A percentile compares a stretch with the other conserved stretches of the same genome.
phyloP scores from a whole-genome alignment of 441 rosid genomes.

The Sinapis alba region DNA sequence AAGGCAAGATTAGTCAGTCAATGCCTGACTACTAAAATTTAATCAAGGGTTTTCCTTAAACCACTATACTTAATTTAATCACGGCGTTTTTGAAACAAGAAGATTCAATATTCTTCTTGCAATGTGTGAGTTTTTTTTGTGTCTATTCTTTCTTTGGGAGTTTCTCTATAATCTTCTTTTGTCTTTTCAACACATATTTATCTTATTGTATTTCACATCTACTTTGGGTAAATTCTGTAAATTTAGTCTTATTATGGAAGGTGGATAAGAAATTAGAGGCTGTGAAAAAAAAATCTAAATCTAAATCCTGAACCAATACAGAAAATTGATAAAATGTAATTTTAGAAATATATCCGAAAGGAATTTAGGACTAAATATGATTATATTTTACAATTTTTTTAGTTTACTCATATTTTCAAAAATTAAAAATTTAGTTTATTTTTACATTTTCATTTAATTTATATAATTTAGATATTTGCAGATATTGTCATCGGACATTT shows the following conservation, averaged over 20 bases:
- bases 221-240: constrained; percentile 7
- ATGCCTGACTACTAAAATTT: constrained; percentile 84
- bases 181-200: background rate
- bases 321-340: too few species aligned
- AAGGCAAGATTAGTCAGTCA: constrained; percentile 78
- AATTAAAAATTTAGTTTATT: too few species aligned
- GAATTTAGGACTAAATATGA: too few species aligned
- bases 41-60: background rate
- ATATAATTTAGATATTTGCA: too few species aligned
- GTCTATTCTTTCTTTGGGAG: constrained; percentile 2
- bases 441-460: too few species aligned
- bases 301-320: background rate
- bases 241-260: background rate
- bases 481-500: too few species aligned
- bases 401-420: too few species aligned
- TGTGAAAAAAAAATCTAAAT: too few species aligned
- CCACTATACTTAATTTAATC: background rate
- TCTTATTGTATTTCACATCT: constrained; percentile 6
- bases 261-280: background rate
- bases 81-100: background rate
- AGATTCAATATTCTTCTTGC: constrained; percentile 18
- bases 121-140: background rate
- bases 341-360: too few species aligned
- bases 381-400: too few species aligned
- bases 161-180: background rate